phyloP scores from a whole-genome alignment of 2,329 filamentous ascomycete genomes.

The Coniella lustricola region DNA sequence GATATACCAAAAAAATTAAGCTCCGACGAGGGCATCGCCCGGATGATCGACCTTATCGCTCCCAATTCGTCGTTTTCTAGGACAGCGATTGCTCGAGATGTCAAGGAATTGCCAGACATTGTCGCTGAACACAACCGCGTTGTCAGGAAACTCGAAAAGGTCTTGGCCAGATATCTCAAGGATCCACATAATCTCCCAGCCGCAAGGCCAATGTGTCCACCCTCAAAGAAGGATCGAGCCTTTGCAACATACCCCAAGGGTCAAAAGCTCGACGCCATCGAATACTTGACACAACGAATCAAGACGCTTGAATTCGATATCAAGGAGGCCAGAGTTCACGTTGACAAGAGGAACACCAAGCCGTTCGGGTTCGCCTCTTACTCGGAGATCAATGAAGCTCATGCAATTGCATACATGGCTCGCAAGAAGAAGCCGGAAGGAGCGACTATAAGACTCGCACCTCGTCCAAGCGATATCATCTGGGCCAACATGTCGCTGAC shows the following conservation, averaged over 20 bases:
- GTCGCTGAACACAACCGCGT: slow-evolving; percentile 77
- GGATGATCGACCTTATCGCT: slow-evolving; percentile 73
- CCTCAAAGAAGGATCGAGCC: slow-evolving; percentile 70
- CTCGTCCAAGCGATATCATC: slow-evolving; percentile 84
- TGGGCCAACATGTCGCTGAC: slow-evolving; percentile 86
- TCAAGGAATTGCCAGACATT: slow-evolving; percentile 78
- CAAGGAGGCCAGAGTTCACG: slow-evolving; percentile 69
- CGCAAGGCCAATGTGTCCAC: slow-evolving; percentile 69
- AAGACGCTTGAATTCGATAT: slow-evolving; percentile 76
- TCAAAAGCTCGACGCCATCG: slow-evolving; percentile 85
- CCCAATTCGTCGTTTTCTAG: slow-evolving; percentile 72
- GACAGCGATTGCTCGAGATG: slow-evolving; percentile 81
- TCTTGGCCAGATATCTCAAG: slow-evolving; percentile 84
- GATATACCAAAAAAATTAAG: slow-evolving; percentile 73
- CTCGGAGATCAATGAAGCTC: slow-evolving; percentile 78
- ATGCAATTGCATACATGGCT: slow-evolving; percentile 75
- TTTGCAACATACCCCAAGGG: slow-evolving; percentile 56
- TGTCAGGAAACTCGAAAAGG: slow-evolving; percentile 74
- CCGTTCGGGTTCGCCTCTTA: slow-evolving; percentile 94
- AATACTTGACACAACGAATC: slow-evolving; percentile 83
- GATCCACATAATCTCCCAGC: slow-evolving; percentile 75
- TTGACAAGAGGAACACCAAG: slow-evolving; percentile 84
- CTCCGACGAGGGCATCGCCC: slow-evolving; percentile 80
- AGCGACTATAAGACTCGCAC: slow-evolving; percentile 70
- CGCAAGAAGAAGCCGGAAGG: slow-evolving; percentile 76